phyloP scores from a whole-genome alignment of 495 filamentous ascomycete species.

The Daldinia concentrica region DNA sequence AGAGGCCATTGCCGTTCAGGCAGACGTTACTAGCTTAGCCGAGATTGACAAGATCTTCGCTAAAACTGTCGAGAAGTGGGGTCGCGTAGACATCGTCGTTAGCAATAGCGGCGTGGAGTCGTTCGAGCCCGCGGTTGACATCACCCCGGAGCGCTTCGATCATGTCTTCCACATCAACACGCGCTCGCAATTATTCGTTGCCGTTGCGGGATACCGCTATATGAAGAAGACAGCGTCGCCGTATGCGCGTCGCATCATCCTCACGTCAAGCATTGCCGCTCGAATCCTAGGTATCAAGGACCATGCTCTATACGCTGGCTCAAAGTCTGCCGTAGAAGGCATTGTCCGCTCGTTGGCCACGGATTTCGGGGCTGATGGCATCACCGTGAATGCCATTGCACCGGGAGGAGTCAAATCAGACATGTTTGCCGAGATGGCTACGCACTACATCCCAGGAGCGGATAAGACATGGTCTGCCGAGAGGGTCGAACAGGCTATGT shows the following conservation, averaged over 20 bases:
- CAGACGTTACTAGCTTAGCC: constrained; percentile 1
- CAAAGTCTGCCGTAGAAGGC: constrained; percentile 17
- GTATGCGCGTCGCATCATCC: constrained; percentile 7
- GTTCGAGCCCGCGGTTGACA: constrained; percentile 17
- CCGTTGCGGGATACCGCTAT: constrained; percentile 8
- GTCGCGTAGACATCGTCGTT: constrained; percentile 16
- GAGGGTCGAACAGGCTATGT: constrained; percentile 4
- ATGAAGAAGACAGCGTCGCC: constrained; percentile 2
- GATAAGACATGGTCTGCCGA: constrained; percentile 17
- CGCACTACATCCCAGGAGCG: constrained; percentile 17
- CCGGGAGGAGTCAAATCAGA: constrained; percentile 21
- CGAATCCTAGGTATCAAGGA: constrained; percentile 15
- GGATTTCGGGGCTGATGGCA: constrained; percentile 10
- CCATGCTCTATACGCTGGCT: constrained; percentile 18
- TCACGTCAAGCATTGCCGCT: constrained; percentile 22
- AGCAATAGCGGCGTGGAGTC: constrained; percentile 28
- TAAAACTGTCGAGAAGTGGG: constrained; percentile 12
- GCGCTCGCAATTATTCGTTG: constrained; percentile 19
- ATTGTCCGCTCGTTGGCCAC: constrained; percentile 22
- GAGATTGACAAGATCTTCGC: constrained; percentile 21
- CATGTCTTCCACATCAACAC: constrained; percentile 21
- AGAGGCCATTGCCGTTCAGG: constrained; percentile 18
- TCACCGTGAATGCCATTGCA: constrained; percentile 22
- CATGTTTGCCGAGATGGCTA: constrained; percentile 21
- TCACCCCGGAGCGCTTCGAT: constrained; percentile 21